phyloP scores from a whole-genome alignment of 306 rosid genomes.

The Medicago arabica region DNA sequence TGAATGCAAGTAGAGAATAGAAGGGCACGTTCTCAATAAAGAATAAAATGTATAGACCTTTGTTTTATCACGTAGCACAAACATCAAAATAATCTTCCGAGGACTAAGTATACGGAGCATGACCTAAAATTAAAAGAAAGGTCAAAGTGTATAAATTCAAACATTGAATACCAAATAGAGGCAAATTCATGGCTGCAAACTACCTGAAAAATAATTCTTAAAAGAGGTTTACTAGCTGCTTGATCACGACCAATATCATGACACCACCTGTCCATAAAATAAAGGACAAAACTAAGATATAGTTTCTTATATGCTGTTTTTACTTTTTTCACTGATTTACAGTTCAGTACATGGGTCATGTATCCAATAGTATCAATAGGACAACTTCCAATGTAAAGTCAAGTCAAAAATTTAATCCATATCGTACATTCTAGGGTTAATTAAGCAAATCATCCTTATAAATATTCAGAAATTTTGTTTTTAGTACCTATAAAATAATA shows the following conservation, averaged over 20 bases:
- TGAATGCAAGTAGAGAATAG: constrained; percentile 34
- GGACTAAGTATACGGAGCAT: constrained; percentile 95
- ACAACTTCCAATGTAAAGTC: too few relatives aligned
- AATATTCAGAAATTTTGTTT: too few relatives aligned
- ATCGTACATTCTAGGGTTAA: too few relatives aligned
- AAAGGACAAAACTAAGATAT: background rate
- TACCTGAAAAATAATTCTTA: constrained; percentile 95
- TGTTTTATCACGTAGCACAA: constrained; percentile 93
- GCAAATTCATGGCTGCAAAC: constrained; percentile 31
- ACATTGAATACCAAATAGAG: constrained; percentile 31
- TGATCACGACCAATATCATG: constrained; percentile 97
- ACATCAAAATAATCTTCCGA: constrained; percentile 80
- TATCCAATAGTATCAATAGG: too few relatives aligned
- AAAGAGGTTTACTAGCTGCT: constrained; percentile 90
- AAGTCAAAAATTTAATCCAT: too few relatives aligned
- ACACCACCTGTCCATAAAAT: constrained; percentile 81
- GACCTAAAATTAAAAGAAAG: constrained; percentile 58
- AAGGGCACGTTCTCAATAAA: constrained; percentile 27
- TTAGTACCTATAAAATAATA: too few relatives aligned
- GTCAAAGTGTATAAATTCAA: constrained; percentile 33
- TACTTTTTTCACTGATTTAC: background rate
- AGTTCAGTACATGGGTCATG: background rate
- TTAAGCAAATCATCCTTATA: too few relatives aligned
- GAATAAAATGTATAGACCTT: constrained; percentile 59
- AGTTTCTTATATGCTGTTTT: background rate